A percentile compares a stretch with the other conserved stretches of the same genome.
Evolutionary conservation across 2,329 filamentous ascomycete species (phyloP).

Genomic region (Colletotrichum sp.): DNA sequence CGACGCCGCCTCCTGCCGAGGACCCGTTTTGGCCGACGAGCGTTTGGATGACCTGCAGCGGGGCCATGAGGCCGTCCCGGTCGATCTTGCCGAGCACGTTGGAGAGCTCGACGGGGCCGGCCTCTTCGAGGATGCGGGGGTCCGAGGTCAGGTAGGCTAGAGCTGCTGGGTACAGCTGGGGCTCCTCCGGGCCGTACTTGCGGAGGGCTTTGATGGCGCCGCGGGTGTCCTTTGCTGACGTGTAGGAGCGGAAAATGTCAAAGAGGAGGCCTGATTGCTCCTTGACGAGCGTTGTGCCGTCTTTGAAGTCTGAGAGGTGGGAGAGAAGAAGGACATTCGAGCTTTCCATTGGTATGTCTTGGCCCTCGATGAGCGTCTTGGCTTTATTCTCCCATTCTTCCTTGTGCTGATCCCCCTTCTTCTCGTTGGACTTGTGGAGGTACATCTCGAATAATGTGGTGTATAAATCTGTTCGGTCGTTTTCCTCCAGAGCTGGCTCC

Average conservation of each 20-base stretch:
- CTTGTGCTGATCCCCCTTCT: slow-evolving; percentile 69
- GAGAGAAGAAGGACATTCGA: slow-evolving; percentile 94
- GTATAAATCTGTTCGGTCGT: slow-evolving; percentile 84
- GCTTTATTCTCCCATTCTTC: slow-evolving; percentile 90
- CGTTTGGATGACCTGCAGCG: slow-evolving; percentile 94
- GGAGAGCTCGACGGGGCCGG: slow-evolving; percentile 81
- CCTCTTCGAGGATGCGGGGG: slow-evolving; percentile 80
- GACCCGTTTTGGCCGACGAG: slow-evolving; percentile 65
- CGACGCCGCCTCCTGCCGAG: slow-evolving; percentile 59
- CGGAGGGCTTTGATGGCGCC: slow-evolving; percentile 88
- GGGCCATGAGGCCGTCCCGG: slow-evolving; percentile 89
- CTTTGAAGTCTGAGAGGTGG: slow-evolving; percentile 86
- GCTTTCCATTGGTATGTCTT: slow-evolving; percentile 85
- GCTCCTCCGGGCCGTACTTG: slow-evolving; percentile 92
- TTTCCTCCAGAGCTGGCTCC: slow-evolving; percentile 71
- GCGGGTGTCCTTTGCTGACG: slow-evolving; percentile 86
- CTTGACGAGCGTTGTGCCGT: slow-evolving; percentile 89
- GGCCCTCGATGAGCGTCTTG: slow-evolving; percentile 83
- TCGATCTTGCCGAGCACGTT: slow-evolving; percentile 85
- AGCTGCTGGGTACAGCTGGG: slow-evolving; percentile 89
- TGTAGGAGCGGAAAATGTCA: slow-evolving; percentile 97
- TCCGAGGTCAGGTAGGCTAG: slow-evolving; percentile 93
- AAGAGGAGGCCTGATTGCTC: slow-evolving; percentile 91
- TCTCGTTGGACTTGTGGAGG: slow-evolving; percentile 82
- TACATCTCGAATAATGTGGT: slow-evolving; percentile 99